Conservation (phyloP, 805 yeast species). For the Candida cerambycidarum region DNA sequence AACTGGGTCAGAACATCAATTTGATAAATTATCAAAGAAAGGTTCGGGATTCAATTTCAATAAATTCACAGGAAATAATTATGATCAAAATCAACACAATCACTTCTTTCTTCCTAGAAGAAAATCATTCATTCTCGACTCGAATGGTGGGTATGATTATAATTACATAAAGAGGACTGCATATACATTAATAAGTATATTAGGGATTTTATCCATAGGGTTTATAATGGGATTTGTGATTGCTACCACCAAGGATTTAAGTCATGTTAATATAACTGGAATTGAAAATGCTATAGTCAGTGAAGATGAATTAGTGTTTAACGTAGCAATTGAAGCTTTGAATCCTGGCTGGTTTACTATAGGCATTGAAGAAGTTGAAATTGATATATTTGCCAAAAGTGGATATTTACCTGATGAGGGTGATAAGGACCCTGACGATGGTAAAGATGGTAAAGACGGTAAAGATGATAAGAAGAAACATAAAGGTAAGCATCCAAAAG, state of each 20-base stretch:
- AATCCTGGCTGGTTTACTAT: conserved; percentile 86
- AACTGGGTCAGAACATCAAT: conserved; percentile 13
- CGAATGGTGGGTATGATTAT: conserved; percentile 8
- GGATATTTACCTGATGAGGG: conserved; percentile 37
- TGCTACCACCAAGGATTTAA: conserved; percentile 83
- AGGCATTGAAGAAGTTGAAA: conserved; percentile 59
- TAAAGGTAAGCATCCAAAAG: conserved; percentile 12
- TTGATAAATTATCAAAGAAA: conserved; percentile 17
- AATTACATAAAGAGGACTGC: conserved; percentile 32
- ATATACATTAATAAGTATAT: conserved; percentile 45
- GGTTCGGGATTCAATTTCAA: conserved; percentile 12
- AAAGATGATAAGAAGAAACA: conserved; percentile 1
- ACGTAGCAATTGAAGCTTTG: conserved; percentile 71
- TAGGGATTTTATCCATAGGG: conserved; percentile 64
- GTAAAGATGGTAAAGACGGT: not conserved
- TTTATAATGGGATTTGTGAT: conserved; percentile 80
- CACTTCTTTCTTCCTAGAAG: conserved; percentile 33
- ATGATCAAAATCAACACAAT: conserved; percentile 22
- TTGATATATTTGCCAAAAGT: conserved; percentile 84
- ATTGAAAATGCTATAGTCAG: conserved; percentile 74
- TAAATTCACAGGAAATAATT: conserved; percentile 13
- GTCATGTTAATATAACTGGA: conserved; percentile 58
- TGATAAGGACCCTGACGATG: conserved; percentile 11
- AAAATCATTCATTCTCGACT: conserved; percentile 18
- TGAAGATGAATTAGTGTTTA: conserved; percentile 81